phyloP scores from a whole-genome alignment of 1,284 basidiomycete genomes.

The Microbotryum silenes-acaulis region DNA sequence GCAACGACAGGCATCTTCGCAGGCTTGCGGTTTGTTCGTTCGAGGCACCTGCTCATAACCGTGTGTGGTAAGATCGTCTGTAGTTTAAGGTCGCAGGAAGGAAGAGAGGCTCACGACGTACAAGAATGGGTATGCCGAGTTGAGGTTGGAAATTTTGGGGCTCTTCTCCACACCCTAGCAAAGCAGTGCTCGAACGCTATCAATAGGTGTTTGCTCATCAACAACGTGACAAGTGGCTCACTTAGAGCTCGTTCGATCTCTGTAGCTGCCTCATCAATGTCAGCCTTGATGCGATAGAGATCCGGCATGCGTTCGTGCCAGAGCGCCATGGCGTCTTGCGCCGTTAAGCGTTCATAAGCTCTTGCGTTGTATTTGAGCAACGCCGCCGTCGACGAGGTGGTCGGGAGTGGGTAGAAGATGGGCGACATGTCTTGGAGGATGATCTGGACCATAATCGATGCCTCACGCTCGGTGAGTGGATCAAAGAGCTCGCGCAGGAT shows the following conservation, averaged over 20 bases:
- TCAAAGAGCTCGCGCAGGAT: conserved; percentile 54
- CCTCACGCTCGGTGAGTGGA: conserved; percentile 52
- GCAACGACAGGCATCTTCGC: conserved; percentile 16
- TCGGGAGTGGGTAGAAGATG: conserved; percentile 59
- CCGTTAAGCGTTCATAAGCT: conserved; percentile 52
- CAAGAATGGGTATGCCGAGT: background rate
- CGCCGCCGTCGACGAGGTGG: conserved; percentile 37
- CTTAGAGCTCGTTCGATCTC: conserved; percentile 45
- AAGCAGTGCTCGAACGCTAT: background rate
- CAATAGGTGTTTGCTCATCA: no score
- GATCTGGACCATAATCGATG: conserved; percentile 65
- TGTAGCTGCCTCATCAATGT: conserved; percentile 54
- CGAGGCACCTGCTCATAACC: no score
- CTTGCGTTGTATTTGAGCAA: conserved; percentile 53
- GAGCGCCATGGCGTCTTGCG: conserved; percentile 56
- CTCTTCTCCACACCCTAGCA: conserved; percentile 13
- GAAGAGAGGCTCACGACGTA: no score
- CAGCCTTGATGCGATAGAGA: conserved; percentile 52
- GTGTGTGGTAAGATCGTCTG: no score
- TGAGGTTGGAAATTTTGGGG: background rate
- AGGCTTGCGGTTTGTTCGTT: conserved; percentile 51
- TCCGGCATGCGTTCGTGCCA: conserved; percentile 63
- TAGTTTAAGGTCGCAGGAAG: no score
- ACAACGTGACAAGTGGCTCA: conserved; percentile 14
- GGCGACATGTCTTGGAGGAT: conserved; percentile 75